These are phyloP conservation scores for Aspergillus sp. DNA, from an alignment of 2,329 filamentous ascomycete species.

Conservation along the genomic window DNA sequence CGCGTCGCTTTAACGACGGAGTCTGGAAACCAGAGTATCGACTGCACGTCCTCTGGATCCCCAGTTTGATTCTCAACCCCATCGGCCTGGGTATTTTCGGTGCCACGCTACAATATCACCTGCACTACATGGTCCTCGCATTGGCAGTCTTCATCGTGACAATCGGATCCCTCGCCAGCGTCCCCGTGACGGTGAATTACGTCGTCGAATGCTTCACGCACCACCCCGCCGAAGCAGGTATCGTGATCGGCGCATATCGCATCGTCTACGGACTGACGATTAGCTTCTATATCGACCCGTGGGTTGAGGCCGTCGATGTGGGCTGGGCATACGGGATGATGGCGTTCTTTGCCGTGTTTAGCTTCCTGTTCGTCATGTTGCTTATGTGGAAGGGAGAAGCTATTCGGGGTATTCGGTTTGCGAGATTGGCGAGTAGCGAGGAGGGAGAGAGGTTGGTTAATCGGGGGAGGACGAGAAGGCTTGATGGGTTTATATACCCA, in stretches of 20 bases:
- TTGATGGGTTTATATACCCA: too few species aligned
- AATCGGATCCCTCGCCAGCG: constrained; percentile 22
- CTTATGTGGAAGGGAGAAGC: constrained; percentile 22
- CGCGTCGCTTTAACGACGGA: constrained; percentile 16
- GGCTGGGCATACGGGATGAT: constrained; percentile 36
- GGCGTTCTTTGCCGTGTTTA: constrained; percentile 27
- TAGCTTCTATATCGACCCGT: constrained; percentile 32
- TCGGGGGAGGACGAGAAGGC: too few species aligned
- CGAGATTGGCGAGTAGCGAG: constrained; percentile 16
- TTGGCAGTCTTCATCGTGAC: constrained; percentile 33
- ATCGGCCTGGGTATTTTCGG: constrained; percentile 34
- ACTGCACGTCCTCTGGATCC: constrained; percentile 26
- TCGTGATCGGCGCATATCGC: constrained; percentile 15
- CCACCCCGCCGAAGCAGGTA: constrained; percentile 28
- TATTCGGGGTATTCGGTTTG: constrained; percentile 15
- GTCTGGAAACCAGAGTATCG: constrained; percentile 39
- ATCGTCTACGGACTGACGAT: constrained; percentile 29
- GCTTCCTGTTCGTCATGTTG: constrained; percentile 18
- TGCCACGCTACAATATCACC: constrained; percentile 30
- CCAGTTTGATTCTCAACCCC: constrained; percentile 21
- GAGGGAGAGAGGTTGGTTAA: constrained; percentile 8
- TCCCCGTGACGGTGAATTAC: constrained; percentile 21
- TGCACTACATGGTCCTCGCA: constrained; percentile 33
- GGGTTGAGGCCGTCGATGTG: constrained; percentile 26
- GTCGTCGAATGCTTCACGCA: constrained; percentile 30